phyloP scores from a whole-genome alignment of 768 basidiomycete genomes.

The Lactarius hengduanensis region DNA sequence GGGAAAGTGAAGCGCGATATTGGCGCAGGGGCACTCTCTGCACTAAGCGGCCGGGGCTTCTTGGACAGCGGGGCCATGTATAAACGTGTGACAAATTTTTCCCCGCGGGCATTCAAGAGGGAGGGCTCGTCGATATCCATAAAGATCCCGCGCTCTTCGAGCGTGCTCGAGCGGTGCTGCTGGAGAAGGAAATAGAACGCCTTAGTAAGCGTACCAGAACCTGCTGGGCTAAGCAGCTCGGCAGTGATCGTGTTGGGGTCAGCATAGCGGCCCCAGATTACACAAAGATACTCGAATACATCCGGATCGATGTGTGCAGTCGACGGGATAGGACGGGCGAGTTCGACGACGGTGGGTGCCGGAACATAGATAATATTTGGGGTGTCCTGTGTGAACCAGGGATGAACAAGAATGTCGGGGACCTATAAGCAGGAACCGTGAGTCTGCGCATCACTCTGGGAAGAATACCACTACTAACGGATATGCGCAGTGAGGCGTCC shows the following conservation, averaged over 20 bases:
- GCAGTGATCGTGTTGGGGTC: constrained; percentile 55
- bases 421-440: constrained; percentile 51
- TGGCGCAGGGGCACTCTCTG: constrained; percentile 13
- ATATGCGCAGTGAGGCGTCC: constrained; percentile 75
- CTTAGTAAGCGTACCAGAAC: constrained; percentile 73
- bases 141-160: constrained; percentile 54
- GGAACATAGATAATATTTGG: constrained; percentile 47
- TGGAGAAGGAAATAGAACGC: constrained; percentile 85
- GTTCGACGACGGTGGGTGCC: constrained; percentile 42
- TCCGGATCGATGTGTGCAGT: constrained; percentile 72
- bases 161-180: constrained; percentile 65
- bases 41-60: constrained; percentile 30
- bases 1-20: constrained; percentile 17
- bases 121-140: constrained; percentile 36
- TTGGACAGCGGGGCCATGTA: constrained; percentile 43
- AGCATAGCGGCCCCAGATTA: constrained; percentile 81
- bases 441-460: not conserved
- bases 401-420: constrained; percentile 79
- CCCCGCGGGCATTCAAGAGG: constrained; percentile 32
- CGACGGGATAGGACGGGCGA: constrained; percentile 69
- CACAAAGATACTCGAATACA: constrained; percentile 70
- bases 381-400: constrained; percentile 67
- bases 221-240: constrained; percentile 69
- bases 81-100: constrained; percentile 42
- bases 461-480: constrained; percentile 47